These are phyloP conservation scores for Auriscalpium orientale DNA, from an alignment of 768 basidiomycete species.

Conservation along the genomic window DNA sequence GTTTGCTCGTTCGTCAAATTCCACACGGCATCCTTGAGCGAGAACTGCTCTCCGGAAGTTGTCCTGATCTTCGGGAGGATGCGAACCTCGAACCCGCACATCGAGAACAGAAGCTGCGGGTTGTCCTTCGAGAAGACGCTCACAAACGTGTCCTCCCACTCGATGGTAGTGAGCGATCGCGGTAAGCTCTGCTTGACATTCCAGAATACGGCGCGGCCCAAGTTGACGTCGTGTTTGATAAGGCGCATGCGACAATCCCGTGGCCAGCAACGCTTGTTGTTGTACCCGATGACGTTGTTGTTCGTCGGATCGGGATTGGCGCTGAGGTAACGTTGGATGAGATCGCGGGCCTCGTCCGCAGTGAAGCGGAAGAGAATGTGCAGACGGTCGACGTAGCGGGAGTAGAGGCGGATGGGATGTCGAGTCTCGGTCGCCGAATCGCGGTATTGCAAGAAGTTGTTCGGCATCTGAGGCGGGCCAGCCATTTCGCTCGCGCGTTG, in stretches of 20 bases:
- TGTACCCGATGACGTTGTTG: conserved; percentile 98
- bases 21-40: conserved; percentile 93
- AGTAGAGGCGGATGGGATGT: conserved; percentile 97
- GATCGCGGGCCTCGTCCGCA: conserved; percentile 93
- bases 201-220: conserved; percentile 98
- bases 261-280: conserved; percentile 99
- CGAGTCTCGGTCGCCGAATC: conserved; percentile 93
- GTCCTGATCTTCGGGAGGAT: conserved; percentile 95
- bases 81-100: conserved; percentile 98
- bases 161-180: conserved; percentile 93
- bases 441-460: conserved; percentile 96
- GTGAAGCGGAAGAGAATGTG: conserved; percentile 98
- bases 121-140: conserved; percentile 97
- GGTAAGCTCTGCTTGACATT: conserved; percentile 97
- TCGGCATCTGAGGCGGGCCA: conserved; percentile 94
- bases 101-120: conserved; percentile 94
- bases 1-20: conserved; percentile 95
- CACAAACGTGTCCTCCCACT: conserved; percentile 98
- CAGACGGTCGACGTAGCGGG: conserved; percentile 90
- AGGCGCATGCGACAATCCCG: conserved; percentile 98
- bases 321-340: conserved; percentile 95
- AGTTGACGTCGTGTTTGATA: conserved; percentile 98
- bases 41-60: conserved; percentile 94
- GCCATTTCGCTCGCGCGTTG: conserved; percentile 99
- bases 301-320: conserved; percentile 98